These are phyloP conservation scores for Neonectria sp. DNA, from an alignment of 2,329 filamentous ascomycete genomes.

Conservation along the genomic window DNA sequence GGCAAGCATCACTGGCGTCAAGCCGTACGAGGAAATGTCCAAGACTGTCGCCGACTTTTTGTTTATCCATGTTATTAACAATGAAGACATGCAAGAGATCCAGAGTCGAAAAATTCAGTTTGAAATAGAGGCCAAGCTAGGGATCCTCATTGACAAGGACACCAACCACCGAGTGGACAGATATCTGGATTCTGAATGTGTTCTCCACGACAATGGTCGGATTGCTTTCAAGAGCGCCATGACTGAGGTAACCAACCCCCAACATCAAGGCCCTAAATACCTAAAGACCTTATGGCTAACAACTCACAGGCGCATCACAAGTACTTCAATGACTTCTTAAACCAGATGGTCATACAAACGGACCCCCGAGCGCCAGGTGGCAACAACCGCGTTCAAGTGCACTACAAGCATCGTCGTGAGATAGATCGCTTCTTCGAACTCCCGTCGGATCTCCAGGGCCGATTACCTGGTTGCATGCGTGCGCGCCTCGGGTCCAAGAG, in stretches of 20 bases:
- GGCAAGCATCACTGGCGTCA: slow-evolving; percentile 76
- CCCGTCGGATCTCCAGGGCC: slow-evolving; percentile 69
- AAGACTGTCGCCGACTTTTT: slow-evolving; percentile 86
- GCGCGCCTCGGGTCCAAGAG: slow-evolving; percentile 67
- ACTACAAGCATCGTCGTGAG: slow-evolving; percentile 87
- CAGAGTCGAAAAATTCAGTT: slow-evolving; percentile 78
- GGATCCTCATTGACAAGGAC: slow-evolving; percentile 82
- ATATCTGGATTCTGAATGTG: slow-evolving; percentile 78
- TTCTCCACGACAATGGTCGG: slow-evolving; percentile 73
- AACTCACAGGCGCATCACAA: slow-evolving; percentile 80
- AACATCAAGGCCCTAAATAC: not conserved
- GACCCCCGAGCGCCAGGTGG: slow-evolving; percentile 66
- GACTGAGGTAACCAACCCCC: slow-evolving; percentile 79
- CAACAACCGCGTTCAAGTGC: slow-evolving; percentile 72
- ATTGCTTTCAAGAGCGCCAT: slow-evolving; percentile 89
- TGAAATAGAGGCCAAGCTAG: slow-evolving; percentile 96
- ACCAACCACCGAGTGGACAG: slow-evolving; percentile 79
- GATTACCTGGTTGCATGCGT: slow-evolving; percentile 76
- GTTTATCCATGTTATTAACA: slow-evolving; percentile 78
- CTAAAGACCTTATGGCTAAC: slow-evolving; percentile 34
- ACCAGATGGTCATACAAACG: slow-evolving; percentile 74
- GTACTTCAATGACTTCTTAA: slow-evolving; percentile 87
- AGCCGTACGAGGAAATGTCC: slow-evolving; percentile 82
- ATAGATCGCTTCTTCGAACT: slow-evolving; percentile 88
- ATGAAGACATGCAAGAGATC: slow-evolving; percentile 76